Conservation (phyloP, 78 protist genomes). For the Dictyostelium purpureum region DNA sequence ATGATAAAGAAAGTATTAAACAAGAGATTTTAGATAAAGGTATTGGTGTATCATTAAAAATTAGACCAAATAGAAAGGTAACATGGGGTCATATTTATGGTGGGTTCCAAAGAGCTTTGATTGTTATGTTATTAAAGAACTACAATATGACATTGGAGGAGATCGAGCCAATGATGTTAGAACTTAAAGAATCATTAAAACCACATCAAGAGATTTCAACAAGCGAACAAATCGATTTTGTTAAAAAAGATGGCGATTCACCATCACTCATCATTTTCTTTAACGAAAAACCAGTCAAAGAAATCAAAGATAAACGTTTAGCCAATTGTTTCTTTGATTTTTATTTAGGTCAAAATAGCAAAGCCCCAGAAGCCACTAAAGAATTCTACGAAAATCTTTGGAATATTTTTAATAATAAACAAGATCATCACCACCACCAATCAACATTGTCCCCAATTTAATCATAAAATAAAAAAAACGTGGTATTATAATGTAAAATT, state of each 20-base stretch:
- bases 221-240: constrained; percentile 8
- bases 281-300: not conserved
- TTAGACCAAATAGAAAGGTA: constrained; percentile 55
- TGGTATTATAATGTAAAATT: not conserved
- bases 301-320: constrained; percentile 22
- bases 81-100: constrained; percentile 44
- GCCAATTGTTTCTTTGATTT: constrained; percentile 27
- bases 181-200: not conserved
- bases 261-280: not conserved
- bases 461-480: not conserved
- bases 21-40: constrained; percentile 8
- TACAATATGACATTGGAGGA: constrained; percentile 24
- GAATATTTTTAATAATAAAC: not conserved
- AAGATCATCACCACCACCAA: not conserved
- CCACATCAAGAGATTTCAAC: constrained; percentile 7
- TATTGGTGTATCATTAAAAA: constrained; percentile 23
- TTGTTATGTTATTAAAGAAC: constrained; percentile 7
- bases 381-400: constrained; percentile 34
- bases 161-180: not conserved
- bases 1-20: not conserved
- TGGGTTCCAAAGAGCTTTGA: constrained; percentile 30
- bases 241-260: not conserved
- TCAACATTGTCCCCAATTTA: not conserved
- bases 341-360: constrained; percentile 37
- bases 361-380: constrained; percentile 21